phyloP scores from a whole-genome alignment of 106 monocot species.

The Phalaenopsis equestris region DNA sequence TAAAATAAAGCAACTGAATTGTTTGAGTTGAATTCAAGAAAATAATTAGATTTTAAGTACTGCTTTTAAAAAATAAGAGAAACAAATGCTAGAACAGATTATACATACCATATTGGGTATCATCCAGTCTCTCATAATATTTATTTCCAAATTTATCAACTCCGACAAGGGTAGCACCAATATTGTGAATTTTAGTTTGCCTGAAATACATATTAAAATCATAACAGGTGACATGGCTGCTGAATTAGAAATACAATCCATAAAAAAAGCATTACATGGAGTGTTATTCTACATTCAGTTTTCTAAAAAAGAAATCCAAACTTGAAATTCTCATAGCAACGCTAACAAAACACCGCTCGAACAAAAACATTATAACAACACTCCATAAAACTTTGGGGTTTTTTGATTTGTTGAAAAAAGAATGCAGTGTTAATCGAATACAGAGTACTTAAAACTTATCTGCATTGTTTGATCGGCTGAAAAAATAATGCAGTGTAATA shows the following conservation, averaged over 20 bases:
- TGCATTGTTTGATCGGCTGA: too few species aligned
- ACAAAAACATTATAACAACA: background rate
- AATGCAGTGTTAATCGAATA: too few species aligned
- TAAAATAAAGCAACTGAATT: background rate
- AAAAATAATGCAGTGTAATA: too few species aligned
- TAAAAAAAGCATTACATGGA: background rate
- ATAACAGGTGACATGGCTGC: background rate
- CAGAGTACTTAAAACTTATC: too few species aligned
- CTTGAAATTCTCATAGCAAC: background rate
- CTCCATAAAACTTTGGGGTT: too few species aligned
- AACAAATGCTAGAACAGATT: slow-evolving; percentile 5
- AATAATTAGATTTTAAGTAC: background rate
- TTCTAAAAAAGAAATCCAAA: background rate
- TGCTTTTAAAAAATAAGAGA: background rate
- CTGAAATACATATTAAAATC: slow-evolving; percentile 25
- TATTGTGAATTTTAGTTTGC: slow-evolving; percentile 98
- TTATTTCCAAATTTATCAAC: slow-evolving; percentile 96
- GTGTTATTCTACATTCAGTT: background rate
- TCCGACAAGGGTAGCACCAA: slow-evolving; percentile 88
- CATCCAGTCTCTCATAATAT: slow-evolving; percentile 71
- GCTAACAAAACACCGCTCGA: background rate
- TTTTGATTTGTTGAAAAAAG: too few species aligned
- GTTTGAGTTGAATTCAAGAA: background rate
- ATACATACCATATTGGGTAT: slow-evolving; percentile 72
- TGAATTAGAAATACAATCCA: background rate